These are phyloP conservation scores for Fusarium liriodendri DNA, from an alignment of 2,329 filamentous ascomycete species.

Conservation along the genomic window DNA sequence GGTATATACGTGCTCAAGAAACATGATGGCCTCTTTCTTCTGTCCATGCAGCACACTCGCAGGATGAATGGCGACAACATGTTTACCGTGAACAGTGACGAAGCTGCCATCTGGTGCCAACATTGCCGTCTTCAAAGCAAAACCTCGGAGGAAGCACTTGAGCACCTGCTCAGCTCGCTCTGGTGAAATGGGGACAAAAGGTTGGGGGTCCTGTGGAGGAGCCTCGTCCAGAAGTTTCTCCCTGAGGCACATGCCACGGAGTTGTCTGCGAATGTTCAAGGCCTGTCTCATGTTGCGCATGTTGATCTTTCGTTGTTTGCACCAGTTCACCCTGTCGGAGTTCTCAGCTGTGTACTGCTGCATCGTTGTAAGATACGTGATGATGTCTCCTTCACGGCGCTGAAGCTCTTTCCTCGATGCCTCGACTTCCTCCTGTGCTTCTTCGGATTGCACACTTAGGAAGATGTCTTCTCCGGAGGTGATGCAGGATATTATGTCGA, in stretches of 20 bases:
- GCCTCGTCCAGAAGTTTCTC: conserved; percentile 61
- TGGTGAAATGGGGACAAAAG: conserved; percentile 65
- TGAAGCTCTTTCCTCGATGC: conserved; percentile 66
- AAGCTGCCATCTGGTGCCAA: conserved; percentile 71
- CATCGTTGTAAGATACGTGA: conserved; percentile 73
- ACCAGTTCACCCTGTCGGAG: conserved; percentile 67
- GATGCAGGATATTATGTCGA: conserved; percentile 81
- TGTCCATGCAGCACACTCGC: conserved; percentile 71
- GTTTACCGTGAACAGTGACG: conserved; percentile 68
- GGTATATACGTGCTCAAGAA: conserved; percentile 74
- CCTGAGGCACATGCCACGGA: conserved; percentile 66
- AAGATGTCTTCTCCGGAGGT: conserved; percentile 74
- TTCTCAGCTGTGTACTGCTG: conserved; percentile 70
- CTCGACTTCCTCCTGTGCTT: conserved; percentile 65
- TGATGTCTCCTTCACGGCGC: conserved; percentile 72
- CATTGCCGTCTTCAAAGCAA: conserved; percentile 70
- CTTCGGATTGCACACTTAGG: conserved; percentile 67
- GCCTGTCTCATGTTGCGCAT: conserved; percentile 72
- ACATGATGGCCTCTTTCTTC: conserved; percentile 76
- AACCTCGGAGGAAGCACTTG: conserved; percentile 72
- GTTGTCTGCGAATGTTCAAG: conserved; percentile 70
- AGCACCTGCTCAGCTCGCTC: conserved; percentile 66
- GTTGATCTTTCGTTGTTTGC: conserved; percentile 67
- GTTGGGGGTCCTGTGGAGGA: conserved; percentile 64
- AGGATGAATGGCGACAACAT: conserved; percentile 71